phyloP scores from a whole-genome alignment of 2,329 filamentous ascomycete genomes.

The Penicillium sp. region DNA sequence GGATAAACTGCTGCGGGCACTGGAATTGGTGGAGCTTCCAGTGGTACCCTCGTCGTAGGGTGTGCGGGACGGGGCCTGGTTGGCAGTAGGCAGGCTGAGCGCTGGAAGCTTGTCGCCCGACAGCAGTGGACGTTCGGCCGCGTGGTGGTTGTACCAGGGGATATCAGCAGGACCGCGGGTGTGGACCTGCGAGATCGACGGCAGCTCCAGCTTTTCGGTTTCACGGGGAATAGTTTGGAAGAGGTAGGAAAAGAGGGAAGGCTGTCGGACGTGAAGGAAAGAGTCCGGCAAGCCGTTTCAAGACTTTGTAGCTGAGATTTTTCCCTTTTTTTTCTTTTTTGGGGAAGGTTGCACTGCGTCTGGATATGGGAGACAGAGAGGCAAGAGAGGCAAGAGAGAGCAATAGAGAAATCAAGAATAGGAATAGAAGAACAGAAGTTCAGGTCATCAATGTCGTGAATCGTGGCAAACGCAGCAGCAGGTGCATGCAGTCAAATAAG shows the following conservation, averaged over 20 bases:
- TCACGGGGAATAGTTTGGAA: slow-evolving; percentile 29
- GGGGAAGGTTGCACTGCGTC: slow-evolving; percentile 12
- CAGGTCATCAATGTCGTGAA: slow-evolving; percentile 30
- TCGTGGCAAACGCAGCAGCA: slow-evolving; percentile 22
- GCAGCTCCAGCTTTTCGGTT: slow-evolving; percentile 92
- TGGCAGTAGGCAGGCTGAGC: slow-evolving; percentile 62
- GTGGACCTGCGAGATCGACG: slow-evolving; percentile 77
- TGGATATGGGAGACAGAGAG: neutral
- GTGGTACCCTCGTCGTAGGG: slow-evolving; percentile 59
- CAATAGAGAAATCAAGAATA: neutral
- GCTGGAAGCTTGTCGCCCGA: slow-evolving; percentile 71
- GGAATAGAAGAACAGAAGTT: slow-evolving; percentile 14
- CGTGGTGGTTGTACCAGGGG: slow-evolving; percentile 64
- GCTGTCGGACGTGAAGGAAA: slow-evolving; percentile 22
- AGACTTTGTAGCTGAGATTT: neutral
- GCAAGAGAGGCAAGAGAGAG: too few relatives aligned
- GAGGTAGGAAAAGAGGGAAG: slow-evolving; percentile 10
- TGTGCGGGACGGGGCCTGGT: slow-evolving; percentile 64
- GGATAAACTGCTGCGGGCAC: slow-evolving; percentile 54
- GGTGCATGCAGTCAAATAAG: slow-evolving; percentile 14
- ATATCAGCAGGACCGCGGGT: slow-evolving; percentile 70
- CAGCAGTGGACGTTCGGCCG: slow-evolving; percentile 58
- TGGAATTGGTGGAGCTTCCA: slow-evolving; percentile 40
- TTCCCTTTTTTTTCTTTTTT: slow-evolving; percentile 1
- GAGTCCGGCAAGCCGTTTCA: slow-evolving; percentile 20